These are phyloP conservation scores for Fusarium decemcellulare DNA, from an alignment of 2,329 filamentous ascomycete species.

Conservation along the genomic window DNA sequence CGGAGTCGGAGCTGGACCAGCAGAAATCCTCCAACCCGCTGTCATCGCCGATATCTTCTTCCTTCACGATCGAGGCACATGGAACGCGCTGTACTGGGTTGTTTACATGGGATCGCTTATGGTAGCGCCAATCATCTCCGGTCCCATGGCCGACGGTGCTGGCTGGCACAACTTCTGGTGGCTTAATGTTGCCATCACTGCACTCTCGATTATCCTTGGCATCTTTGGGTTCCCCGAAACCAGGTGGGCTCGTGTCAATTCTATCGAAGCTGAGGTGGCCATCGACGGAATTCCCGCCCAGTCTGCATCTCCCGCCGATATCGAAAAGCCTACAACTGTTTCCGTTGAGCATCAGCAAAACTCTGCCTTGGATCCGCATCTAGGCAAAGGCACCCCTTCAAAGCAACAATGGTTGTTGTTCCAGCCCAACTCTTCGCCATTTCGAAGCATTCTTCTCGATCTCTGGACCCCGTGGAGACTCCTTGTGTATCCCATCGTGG, in stretches of 20 bases:
- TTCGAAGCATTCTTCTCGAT: not conserved
- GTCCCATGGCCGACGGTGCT: not conserved
- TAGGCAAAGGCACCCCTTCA: not conserved
- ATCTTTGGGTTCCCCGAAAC: not conserved
- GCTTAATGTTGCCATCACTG: constrained; percentile 1
- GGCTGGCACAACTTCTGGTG: constrained; percentile 2
- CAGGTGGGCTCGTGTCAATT: not conserved
- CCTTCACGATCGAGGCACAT: constrained; percentile 35
- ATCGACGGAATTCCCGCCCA: too few relatives aligned
- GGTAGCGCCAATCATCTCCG: constrained; percentile 2
- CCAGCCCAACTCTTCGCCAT: not conserved
- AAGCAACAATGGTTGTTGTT: constrained; percentile 1
- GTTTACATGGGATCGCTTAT: constrained; percentile 26
- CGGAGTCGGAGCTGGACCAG: constrained; percentile 28
- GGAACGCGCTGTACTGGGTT: constrained; percentile 38
- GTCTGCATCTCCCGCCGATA: too few relatives aligned
- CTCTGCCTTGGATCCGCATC: not conserved
- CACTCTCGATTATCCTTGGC: not conserved
- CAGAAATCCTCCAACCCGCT: constrained; percentile 29
- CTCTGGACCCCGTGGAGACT: constrained; percentile 3
- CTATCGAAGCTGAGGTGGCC: not conserved
- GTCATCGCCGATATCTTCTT: constrained; percentile 39
- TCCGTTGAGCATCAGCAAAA: not conserved
- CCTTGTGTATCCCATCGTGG: constrained; percentile 22
- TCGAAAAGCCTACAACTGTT: not conserved